Conservation (phyloP, 2,329 filamentous ascomycete species). For the Seiridium cupressi region DNA sequence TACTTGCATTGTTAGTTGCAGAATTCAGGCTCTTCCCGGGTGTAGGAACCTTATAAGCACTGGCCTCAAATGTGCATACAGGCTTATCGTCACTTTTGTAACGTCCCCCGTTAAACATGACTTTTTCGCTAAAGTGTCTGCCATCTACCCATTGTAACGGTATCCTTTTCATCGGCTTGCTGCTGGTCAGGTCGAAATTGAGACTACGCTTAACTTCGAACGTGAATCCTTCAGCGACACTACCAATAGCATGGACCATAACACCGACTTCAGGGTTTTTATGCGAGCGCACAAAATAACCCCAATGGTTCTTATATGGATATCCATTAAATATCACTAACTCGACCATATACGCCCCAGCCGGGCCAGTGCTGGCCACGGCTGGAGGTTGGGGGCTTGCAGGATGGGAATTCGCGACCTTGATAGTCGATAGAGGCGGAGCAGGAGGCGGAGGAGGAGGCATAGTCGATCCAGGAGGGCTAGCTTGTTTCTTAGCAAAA, state of each 20-base stretch:
- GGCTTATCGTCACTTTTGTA: conserved; percentile 18
- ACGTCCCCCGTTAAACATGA: conserved; percentile 23
- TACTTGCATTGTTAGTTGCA: not conserved
- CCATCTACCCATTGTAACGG: conserved; percentile 29
- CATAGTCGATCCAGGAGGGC: too few relatives aligned
- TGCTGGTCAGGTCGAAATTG: conserved; percentile 14
- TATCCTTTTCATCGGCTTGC: conserved; percentile 18
- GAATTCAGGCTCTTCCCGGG: conserved; percentile 10
- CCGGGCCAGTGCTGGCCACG: not conserved
- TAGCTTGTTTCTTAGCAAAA: too few relatives aligned
- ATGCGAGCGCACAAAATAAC: not conserved
- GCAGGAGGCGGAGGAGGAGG: too few relatives aligned
- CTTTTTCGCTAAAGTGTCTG: conserved; percentile 18
- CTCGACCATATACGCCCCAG: not conserved
- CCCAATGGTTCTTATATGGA: not conserved
- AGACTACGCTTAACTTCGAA: conserved; percentile 15
- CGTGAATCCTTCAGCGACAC: not conserved
- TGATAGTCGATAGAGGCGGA: too few relatives aligned
- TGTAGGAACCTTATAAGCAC: conserved; percentile 12
- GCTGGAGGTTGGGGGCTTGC: too few relatives aligned
- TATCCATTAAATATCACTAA: not conserved
- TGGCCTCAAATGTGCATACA: conserved; percentile 25
- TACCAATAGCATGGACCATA: not conserved
- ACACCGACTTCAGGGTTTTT: not conserved
- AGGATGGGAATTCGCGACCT: too few relatives aligned